These are phyloP conservation scores for Trichocladium antarcticum DNA, from an alignment of 495 filamentous ascomycete species.

Conservation along the genomic window DNA sequence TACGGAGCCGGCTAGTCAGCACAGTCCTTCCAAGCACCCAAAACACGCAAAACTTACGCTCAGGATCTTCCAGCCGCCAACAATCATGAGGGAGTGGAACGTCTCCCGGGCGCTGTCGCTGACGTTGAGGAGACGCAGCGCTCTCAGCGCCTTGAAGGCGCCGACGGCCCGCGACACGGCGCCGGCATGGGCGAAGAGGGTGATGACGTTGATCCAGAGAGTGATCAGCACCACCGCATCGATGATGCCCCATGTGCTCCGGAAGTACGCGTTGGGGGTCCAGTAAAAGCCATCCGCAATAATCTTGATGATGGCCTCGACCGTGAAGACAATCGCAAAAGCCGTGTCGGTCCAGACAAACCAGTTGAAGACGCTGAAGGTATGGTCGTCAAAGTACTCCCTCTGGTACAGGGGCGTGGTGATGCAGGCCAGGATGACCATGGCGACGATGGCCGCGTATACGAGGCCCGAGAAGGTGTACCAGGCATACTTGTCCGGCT, in stretches of 20 bases:
- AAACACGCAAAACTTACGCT: constrained; percentile 40
- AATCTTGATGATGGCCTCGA: constrained; percentile 86
- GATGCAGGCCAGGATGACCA: constrained; percentile 90
- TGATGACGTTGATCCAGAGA: constrained; percentile 89
- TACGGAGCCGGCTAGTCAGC: constrained; percentile 16
- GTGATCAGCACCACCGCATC: constrained; percentile 88
- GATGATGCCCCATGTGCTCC: constrained; percentile 93
- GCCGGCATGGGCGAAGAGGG: constrained; percentile 65
- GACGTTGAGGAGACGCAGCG: constrained; percentile 82
- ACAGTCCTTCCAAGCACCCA: constrained; percentile 4
- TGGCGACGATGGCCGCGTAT: constrained; percentile 87
- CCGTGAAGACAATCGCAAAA: constrained; percentile 77
- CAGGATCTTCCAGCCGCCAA: constrained; percentile 85
- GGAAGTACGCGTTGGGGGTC: constrained; percentile 94
- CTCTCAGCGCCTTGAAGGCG: constrained; percentile 96
- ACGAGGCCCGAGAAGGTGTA: constrained; percentile 88
- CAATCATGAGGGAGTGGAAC: constrained; percentile 90
- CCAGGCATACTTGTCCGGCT: constrained; percentile 80
- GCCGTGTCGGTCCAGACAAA: constrained; percentile 85
- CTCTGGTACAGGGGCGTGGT: constrained; percentile 91
- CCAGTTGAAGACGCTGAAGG: constrained; percentile 56
- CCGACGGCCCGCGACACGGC: constrained; percentile 80
- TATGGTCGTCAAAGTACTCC: constrained; percentile 55
- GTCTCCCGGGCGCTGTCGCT: constrained; percentile 93
- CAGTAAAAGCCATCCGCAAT: constrained; percentile 94